phyloP scores from a whole-genome alignment of 495 filamentous ascomycete species.

The Daldinia loculata region DNA sequence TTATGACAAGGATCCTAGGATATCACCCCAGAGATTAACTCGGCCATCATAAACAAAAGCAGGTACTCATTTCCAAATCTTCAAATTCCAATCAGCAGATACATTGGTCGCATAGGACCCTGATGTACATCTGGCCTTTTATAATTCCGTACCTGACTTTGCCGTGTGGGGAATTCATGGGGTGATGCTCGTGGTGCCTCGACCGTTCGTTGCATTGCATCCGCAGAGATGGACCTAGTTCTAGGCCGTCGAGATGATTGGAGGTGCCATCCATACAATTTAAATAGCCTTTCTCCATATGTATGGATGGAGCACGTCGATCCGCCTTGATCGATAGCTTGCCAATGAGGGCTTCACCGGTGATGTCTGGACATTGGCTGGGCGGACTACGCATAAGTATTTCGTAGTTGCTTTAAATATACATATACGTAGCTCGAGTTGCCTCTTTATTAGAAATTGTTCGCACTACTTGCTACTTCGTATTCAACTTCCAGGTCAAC shows the following conservation, averaged over 20 bases:
- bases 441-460: neutral
- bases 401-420: neutral
- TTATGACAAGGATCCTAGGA: constrained; percentile 3
- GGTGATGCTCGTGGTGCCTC: constrained; percentile 22
- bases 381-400: neutral
- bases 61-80: neutral
- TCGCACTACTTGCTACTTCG: neutral
- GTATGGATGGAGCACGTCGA: constrained; percentile 39
- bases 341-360: neutral
- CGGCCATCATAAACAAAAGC: neutral
- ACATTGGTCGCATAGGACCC: neutral
- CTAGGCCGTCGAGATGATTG: constrained; percentile 24
- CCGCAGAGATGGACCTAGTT: neutral
- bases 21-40: neutral
- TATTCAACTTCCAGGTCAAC: neutral
- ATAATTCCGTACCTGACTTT: constrained; percentile 24
- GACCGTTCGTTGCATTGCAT: constrained; percentile 34
- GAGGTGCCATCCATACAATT: constrained; percentile 11
- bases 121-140: constrained; percentile 23
- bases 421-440: constrained; percentile 12
- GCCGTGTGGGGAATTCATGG: constrained; percentile 34
- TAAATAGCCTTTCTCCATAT: constrained; percentile 23
- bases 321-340: constrained; percentile 32
- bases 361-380: constrained; percentile 5
- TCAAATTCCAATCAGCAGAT: neutral